Evolutionary conservation across 352 stramenopile genomes (phyloP).

Genomic region (Peronospora belbahrii): DNA sequence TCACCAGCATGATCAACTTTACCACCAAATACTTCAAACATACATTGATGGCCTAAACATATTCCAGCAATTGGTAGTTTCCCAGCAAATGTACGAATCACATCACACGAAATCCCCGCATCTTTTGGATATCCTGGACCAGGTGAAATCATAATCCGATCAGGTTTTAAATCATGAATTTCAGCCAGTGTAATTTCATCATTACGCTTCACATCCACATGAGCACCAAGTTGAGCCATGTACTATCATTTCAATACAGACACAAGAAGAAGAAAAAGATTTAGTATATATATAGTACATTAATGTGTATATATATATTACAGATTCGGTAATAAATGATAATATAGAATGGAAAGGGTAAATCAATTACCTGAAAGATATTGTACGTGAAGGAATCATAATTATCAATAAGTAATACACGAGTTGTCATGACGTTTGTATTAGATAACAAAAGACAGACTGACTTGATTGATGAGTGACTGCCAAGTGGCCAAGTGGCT

Average conservation of each 20-base stretch:
- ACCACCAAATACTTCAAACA: constrained; percentile 85
- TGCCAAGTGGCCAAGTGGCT: too few species aligned
- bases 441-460: too few species aligned
- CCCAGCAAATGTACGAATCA: constrained; percentile 75
- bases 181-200: constrained; percentile 80
- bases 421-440: constrained; percentile 30
- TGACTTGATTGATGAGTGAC: too few species aligned
- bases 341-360: too few species aligned
- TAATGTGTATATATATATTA: too few species aligned
- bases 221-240: constrained; percentile 73
- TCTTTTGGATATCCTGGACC: constrained; percentile 76
- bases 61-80: constrained; percentile 81
- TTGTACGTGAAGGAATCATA: constrained; percentile 91
- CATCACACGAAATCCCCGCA: constrained; percentile 73
- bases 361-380: constrained; percentile 82
- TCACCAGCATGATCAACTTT: constrained; percentile 79
- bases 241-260: constrained; percentile 35
- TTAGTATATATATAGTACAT: too few species aligned
- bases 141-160: constrained; percentile 86
- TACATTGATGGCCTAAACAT: constrained; percentile 78
- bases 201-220: constrained; percentile 78
- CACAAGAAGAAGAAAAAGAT: neutral
- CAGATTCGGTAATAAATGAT: too few species aligned
- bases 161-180: constrained; percentile 61
- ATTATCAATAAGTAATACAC: constrained; percentile 85